Evolutionary conservation across 441 rosid genomes (phyloP).

Genomic region (Jatropha multifida): DNA sequence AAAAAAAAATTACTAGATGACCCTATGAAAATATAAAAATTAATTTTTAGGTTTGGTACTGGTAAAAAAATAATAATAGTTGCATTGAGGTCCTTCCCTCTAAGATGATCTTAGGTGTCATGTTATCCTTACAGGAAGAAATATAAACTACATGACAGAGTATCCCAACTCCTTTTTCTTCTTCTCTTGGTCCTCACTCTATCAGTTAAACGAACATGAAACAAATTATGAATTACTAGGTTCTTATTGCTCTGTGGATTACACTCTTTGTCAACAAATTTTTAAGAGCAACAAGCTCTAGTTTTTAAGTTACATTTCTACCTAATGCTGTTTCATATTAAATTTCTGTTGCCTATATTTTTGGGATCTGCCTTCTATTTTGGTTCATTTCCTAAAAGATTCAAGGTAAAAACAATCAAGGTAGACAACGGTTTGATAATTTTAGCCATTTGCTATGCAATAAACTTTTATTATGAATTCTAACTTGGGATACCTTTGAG

Average conservation of each 20-base stretch:
- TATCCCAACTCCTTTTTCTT: not conserved
- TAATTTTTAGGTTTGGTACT: not conserved
- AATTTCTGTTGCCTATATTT: constrained; percentile 3
- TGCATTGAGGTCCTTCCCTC: not conserved
- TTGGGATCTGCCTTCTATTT: constrained; percentile 9
- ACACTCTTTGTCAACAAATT: not conserved
- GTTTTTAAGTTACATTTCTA: not conserved
- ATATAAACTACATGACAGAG: no score
- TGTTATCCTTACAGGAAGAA: no score
- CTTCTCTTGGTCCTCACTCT: not conserved
- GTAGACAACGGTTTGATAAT: constrained; percentile 1
- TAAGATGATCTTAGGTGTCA: no score
- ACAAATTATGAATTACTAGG: not conserved
- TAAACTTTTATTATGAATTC: not conserved
- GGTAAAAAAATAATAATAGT: not conserved
- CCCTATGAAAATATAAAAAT: not conserved
- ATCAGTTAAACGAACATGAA: not conserved
- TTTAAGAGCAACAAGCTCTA: not conserved
- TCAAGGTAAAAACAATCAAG: constrained; percentile 9
- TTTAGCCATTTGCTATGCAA: constrained; percentile 9
- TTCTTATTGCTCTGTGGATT: not conserved
- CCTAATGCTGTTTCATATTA: not conserved
- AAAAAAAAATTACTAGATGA: not conserved
- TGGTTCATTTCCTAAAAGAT: not conserved
- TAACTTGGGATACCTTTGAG: not conserved